phyloP scores from a whole-genome alignment of 805 yeast genomes.

The Kuraishia floccosa region DNA sequence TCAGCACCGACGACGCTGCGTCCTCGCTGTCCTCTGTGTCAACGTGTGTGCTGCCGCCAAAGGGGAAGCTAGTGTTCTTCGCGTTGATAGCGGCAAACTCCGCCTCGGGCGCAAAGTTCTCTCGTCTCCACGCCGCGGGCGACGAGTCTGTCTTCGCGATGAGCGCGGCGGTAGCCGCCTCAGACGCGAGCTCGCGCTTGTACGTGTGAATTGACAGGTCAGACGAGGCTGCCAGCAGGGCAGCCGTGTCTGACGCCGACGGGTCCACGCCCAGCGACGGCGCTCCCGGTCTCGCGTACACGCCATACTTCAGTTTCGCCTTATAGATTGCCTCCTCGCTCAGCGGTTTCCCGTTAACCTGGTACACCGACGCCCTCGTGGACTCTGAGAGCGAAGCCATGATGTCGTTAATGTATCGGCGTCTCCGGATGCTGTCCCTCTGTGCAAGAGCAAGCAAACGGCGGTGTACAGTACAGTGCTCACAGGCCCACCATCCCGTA shows the following conservation, averaged over 20 bases:
- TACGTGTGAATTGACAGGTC: constrained; percentile 56
- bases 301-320: constrained; percentile 62
- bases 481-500: too few species aligned
- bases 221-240: constrained; percentile 58
- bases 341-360: constrained; percentile 58
- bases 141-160: constrained; percentile 33
- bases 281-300: constrained; percentile 39
- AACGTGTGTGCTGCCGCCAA: constrained; percentile 11
- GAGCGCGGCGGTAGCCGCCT: constrained; percentile 58
- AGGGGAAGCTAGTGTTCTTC: constrained; percentile 19
- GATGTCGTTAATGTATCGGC: too few species aligned
- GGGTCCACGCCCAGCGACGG: constrained; percentile 52
- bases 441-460: too few species aligned
- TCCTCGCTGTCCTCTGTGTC: constrained; percentile 23
- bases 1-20: constrained; percentile 32
- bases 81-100: constrained; percentile 30
- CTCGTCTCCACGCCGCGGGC: constrained; percentile 38
- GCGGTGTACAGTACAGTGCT: too few species aligned
- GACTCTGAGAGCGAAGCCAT: too few species aligned
- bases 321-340: constrained; percentile 67
- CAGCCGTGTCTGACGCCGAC: constrained; percentile 67
- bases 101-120: constrained; percentile 30
- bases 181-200: constrained; percentile 46
- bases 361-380: constrained; percentile 38
- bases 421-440: too few species aligned